Base-by-base conservation (phyloP, 768 basidiomycete species). In the Panus rudis region DNA sequence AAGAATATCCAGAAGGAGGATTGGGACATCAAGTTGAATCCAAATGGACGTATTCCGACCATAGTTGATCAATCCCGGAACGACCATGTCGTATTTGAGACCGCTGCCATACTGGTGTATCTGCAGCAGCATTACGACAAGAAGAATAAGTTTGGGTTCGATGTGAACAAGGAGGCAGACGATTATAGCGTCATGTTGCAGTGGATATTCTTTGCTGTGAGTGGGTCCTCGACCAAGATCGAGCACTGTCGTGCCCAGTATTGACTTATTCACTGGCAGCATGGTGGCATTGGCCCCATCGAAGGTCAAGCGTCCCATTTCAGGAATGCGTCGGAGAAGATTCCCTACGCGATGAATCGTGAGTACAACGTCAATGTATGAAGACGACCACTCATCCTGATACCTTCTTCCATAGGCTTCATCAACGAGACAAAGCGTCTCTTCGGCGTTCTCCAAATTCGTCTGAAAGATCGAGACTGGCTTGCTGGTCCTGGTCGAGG, bases 101-200 rank as follows among this genome's bases (percentile, higher is more conserved):
- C 73, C 2, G 78, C 80, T 3, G 87, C 89, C n/a, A 91, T 93
- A 45, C 62, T 91, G 42, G 64, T 91, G 14, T 92, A 87, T 57
- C 75, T 93, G 40, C 72, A 68, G 17, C 80, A 86, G 57, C 78
- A 84, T 55, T 92, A 84, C 57, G 91, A 93, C 60, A 77, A 70
- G 48, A 73, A 81, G 20, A 62, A 69, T 57, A 70, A 74, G 51
- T 82, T 91, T 56, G 72, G 66, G 55, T 90, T 84, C 62, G 71
- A 82, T 50, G 63, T 70, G 1, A 57, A 51, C 17, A 67, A 56
- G 19, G 61, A 72, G 3, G 68, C 76, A 14, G 69, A 84, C 32
- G 71, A 79, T 19, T 76, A 81, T 51, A 82, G 77, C 53, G 79
- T 84, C 62, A 73, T 79, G 66, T 54, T 88, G 20, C 87, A 88